Evolutionary conservation across 331 rosid species (phyloP), one percentile per base, ranked within the genome.

Genomic region (Ulmus americana): DNA sequence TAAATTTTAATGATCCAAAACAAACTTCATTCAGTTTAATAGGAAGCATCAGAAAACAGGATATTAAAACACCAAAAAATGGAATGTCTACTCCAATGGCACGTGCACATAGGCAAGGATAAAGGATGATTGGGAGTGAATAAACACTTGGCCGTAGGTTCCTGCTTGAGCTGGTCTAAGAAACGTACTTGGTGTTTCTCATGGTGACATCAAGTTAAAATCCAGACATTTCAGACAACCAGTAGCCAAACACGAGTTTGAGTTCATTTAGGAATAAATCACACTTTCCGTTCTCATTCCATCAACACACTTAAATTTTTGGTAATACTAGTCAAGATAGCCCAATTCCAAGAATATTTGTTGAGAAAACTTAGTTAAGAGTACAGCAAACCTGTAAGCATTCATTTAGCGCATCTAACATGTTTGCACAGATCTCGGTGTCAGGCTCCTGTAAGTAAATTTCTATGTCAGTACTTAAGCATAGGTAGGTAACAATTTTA

Each of bases 361-460:
- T 28, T 28, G 35, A 28, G 7, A 11, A 42, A 42, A 43, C 1
- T 5, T 42, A 40, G 18, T 42, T 39, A 5, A 65, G 52, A 60
- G 52, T 46, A 10, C 41, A 55, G 64, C 84, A 0, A 28, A 91
- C 97, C 97, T 91, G 96, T 79, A 91, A 42, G 77, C 95, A 86
- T 72, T 91, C 97, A 61, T 91, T 91, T 76, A 91, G 65, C 40
- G 97, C 86, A 52, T 91, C 96, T 84, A 91, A 75, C 83, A 91
- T 91, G 72, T 81, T 91, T 54, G 96, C 96, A 65, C 96, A 91
- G 61, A 91, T 91, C 83, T 91, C 97, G 1, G 97, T 91, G 71
- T 91, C 97, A 55, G 96, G 97, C 68, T 91, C 97, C 97, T 91
- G 88, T 82, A 83, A 63, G 51, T 16, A 78, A 43, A 70, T 41